phyloP scores from a whole-genome alignment of 345 rosid genomes.

The Rhodamnia argentea region DNA sequence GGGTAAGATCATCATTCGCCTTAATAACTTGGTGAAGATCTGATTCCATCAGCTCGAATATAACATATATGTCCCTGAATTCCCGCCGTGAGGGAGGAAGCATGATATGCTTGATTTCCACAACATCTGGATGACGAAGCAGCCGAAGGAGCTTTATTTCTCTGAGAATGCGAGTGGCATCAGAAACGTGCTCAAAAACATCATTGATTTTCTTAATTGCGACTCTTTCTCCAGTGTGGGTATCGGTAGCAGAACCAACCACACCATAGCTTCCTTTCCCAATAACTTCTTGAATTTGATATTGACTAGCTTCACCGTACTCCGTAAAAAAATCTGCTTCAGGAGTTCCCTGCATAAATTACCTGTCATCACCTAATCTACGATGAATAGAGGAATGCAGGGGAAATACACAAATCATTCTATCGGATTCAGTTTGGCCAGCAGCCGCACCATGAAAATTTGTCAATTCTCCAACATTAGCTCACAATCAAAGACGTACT shows the following conservation, averaged over 20 bases:
- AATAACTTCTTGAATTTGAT: constrained; percentile 81
- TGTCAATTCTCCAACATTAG: background rate
- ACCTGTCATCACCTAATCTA: background rate
- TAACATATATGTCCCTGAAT: constrained; percentile 86
- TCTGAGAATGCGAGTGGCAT: constrained; percentile 88
- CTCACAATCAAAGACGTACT: background rate
- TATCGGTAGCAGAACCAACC: constrained; percentile 82
- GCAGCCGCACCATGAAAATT: background rate
- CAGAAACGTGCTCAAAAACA: constrained; percentile 95
- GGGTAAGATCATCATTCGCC: constrained; percentile 89
- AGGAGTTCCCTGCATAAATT: constrained; percentile 31
- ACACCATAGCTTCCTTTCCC: constrained; percentile 99
- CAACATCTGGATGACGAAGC: constrained; percentile 93
- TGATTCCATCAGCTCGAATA: constrained; percentile 96
- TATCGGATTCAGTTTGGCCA: background rate
- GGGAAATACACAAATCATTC: background rate
- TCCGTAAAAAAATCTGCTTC: constrained; percentile 84
- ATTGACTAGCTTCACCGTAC: constrained; percentile 88
- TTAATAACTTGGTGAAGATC: constrained; percentile 96
- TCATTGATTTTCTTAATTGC: constrained; percentile 95
- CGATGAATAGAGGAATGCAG: background rate
- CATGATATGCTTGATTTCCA: constrained; percentile 93
- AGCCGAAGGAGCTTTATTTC: constrained; percentile 89
- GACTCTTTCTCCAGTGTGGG: constrained; percentile 78
- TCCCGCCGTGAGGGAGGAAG: constrained; percentile 95